These are phyloP conservation scores for Styphnolobium japonicum DNA, from an alignment of 306 rosid species.

Conservation along the genomic window DNA sequence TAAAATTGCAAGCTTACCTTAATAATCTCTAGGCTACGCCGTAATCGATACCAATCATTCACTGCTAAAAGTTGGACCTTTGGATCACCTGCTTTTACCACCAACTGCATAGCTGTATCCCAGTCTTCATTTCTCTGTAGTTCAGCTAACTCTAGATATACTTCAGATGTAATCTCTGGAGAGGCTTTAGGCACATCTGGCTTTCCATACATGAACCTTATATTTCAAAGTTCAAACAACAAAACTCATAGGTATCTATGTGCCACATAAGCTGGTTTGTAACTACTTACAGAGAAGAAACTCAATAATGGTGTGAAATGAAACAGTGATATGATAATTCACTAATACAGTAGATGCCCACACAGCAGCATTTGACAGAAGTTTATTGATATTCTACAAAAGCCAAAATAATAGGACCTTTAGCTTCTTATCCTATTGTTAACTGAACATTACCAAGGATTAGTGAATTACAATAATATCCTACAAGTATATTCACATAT, in stretches of 20 bases:
- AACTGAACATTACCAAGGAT: neutral
- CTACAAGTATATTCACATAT: neutral
- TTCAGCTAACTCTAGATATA: conserved; percentile 53
- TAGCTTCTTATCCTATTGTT: neutral
- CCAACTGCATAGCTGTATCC: conserved; percentile 85
- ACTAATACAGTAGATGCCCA: conserved; percentile 7
- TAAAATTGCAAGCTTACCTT: conserved; percentile 50
- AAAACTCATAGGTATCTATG: neutral
- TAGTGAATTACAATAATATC: conserved; percentile 9
- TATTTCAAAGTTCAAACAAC: conserved; percentile 21
- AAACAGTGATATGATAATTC: conserved; percentile 6
- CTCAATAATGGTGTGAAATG: neutral
- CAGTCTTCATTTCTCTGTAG: conserved; percentile 66
- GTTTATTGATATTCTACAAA: conserved; percentile 5
- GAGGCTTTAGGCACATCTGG: conserved; percentile 93
- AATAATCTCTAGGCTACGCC: conserved; percentile 83
- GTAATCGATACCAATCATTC: conserved; percentile 88
- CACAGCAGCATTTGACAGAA: conserved; percentile 13
- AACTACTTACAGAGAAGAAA: conserved; percentile 18
- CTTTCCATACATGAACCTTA: conserved; percentile 86
- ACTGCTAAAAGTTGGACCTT: conserved; percentile 60
- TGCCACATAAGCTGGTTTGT: neutral
- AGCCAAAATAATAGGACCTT: neutral
- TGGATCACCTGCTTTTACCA: conserved; percentile 84
- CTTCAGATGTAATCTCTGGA: conserved; percentile 60